Evolutionary conservation across 73 alveolate species (phyloP).

Genomic region (Tetrahymena malaccensis): DNA sequence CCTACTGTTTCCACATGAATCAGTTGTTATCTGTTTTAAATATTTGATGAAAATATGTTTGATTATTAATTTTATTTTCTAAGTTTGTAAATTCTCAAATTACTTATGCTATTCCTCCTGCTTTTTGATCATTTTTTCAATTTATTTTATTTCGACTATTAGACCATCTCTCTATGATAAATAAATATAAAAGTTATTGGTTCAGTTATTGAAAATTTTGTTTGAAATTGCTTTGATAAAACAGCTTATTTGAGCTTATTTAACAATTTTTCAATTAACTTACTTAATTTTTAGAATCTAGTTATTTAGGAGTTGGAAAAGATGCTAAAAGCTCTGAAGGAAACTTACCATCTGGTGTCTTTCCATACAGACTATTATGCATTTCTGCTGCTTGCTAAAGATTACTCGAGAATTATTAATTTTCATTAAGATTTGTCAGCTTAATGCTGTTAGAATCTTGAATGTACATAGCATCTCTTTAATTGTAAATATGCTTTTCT

Average conservation of each 20-base stretch:
- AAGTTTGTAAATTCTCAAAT: not conserved
- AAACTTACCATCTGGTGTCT: not conserved
- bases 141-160: not conserved
- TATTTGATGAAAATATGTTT: not conserved
- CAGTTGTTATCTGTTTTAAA: not conserved
- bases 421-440: not conserved
- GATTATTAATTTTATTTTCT: not conserved
- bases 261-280: not conserved
- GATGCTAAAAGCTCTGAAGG: not conserved
- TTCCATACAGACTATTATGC: not conserved
- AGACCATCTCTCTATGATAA: not conserved
- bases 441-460: not conserved
- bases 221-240: not conserved
- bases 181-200: not conserved
- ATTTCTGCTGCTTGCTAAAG: not conserved
- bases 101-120: not conserved
- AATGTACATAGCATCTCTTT: not conserved
- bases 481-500: not conserved
- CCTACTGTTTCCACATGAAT: slow-evolving; percentile 53
- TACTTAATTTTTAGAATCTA: not conserved
- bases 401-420: not conserved
- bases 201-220: not conserved
- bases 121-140: not conserved
- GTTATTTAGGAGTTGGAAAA: not conserved
- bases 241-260: no score